Base-by-base conservation (phyloP, 140 eudicot genomes). In the Oenanthe javanica region DNA sequence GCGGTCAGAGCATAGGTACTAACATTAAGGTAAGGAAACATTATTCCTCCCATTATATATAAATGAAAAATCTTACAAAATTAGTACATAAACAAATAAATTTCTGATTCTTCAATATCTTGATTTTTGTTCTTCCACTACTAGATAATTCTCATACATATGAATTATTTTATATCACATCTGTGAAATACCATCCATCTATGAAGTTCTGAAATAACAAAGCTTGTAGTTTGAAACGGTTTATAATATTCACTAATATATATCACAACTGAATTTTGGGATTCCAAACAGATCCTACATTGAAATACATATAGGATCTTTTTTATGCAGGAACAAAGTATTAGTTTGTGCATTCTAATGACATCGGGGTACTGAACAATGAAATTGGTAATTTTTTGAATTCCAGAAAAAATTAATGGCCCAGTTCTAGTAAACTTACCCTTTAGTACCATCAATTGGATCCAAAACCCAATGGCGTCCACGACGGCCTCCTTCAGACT, bases 391-490 rank as follows among this genome's bases (percentile, higher is more conserved):
- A 45, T 11, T 15, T 38, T 15, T 43, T 70, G 1, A 70, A 70
- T 12, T 13, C 18, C 47, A 15, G 48, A 70, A 14, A 38, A 70
- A 38, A n/a, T 0, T 9, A 70, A 11, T 16, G 21, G 46, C 47
- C 13, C 38, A 70, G 19, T 6, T 7, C 74, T 8, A 46, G 46
- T 72, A n/a, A 54, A 36, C 91, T 81, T 86, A 95, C 99, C 99
- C 99, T 91, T 95, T 95, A 67, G 99, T 95, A 69, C 99, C 99
- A 78, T 95, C 99, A 48, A 95, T 95, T 72, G 99, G 99, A 86
- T 95, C 99, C 86, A 95, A 82, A 87, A 95, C 97, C 99, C 99
- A 95, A 75, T 95, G 99, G 40, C 90, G 92, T 54, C 99, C 99
- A 16, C 38, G 82, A 86, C 97, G 61, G 38, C 99, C 99, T 81